Base-by-base conservation (phyloP, 2,329 filamentous ascomycete species). In the Aspergillus sp. region DNA sequence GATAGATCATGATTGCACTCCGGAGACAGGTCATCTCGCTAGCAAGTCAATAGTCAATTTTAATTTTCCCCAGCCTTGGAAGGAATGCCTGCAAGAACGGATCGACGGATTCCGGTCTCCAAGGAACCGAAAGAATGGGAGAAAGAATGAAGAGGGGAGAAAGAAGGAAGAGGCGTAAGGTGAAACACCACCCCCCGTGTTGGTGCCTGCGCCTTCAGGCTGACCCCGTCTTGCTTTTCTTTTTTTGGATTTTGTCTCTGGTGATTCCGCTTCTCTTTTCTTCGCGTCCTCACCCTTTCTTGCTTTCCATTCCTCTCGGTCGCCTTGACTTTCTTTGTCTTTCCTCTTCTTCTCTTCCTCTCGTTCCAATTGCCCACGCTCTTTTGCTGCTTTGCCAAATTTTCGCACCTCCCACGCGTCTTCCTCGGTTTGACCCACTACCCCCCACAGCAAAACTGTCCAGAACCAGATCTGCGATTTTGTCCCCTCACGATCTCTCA, bases 151-250 rank as follows among this genome's bases (percentile, higher is more conserved):
- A 22, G 18, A 12, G 18, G 26, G 26, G 7, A 7, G 26, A 29
- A 20, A 20, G 22, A 47, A 16, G 18, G 6, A 24, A 47, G 22
- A 47, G 29, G 29, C 32, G 26, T 24, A 54, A 26, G 53, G 53
- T 55, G 53, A 55, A 55, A 55, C 53, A 55, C 32, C 16, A 10
- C 39, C 53, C 42, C 42, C 53, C 45, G 47, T 55, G 45, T 49
- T 11, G 45, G 53, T 55, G 53, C 53, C 53, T 55, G 53, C 47
- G 31, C 24, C 56, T 54, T 49, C 11, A 52, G 58, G 56, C 55
- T 57, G 49, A 32, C 31, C 47, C 16, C 45, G 45, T n/a, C 14
- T 49, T 18, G 49, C 12, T 55, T 55, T 54, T 46, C n/a, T 31
- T 32, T 55, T 22, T 46, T 29, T 20, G 16, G 9, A 18, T 31